These are phyloP conservation scores for Chrysosporium queenslandicum DNA, from an alignment of 2,329 filamentous ascomycete genomes.

Conservation along the genomic window DNA sequence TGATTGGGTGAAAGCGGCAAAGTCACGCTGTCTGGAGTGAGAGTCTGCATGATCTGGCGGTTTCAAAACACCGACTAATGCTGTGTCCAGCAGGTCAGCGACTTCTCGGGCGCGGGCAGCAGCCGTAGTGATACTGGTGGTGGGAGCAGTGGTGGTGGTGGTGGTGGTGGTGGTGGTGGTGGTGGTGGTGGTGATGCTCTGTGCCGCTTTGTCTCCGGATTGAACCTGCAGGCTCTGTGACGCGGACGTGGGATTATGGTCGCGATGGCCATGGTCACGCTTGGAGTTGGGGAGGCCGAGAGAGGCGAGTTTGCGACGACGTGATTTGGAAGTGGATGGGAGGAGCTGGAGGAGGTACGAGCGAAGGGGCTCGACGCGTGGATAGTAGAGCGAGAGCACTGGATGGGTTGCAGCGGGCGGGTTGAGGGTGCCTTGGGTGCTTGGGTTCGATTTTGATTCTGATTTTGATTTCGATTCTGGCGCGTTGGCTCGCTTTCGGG, in stretches of 20 bases:
- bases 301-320: slow-evolving; percentile 36
- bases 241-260: neutral
- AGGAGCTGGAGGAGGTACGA: slow-evolving; percentile 59
- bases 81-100: slow-evolving; percentile 55
- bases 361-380: slow-evolving; percentile 55
- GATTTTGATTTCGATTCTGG: neutral
- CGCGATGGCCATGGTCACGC: neutral
- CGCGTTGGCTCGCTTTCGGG: neutral
- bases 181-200: no score
- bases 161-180: no score
- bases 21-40: slow-evolving; percentile 44
- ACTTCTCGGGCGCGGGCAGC: slow-evolving; percentile 30
- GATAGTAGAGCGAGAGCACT: slow-evolving; percentile 60
- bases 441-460: neutral
- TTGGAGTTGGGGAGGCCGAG: neutral
- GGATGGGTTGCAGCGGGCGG: slow-evolving; percentile 41
- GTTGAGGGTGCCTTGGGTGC: neutral
- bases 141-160: no score
- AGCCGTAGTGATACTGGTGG: no score
- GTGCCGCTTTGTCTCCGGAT: neutral
- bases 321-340: slow-evolving; percentile 52
- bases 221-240: no score
- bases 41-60: slow-evolving; percentile 23
- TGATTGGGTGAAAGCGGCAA: slow-evolving; percentile 53
- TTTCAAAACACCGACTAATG: slow-evolving; percentile 51